Conservation (phyloP, 345 rosid genomes). For the Linum tenue region DNA sequence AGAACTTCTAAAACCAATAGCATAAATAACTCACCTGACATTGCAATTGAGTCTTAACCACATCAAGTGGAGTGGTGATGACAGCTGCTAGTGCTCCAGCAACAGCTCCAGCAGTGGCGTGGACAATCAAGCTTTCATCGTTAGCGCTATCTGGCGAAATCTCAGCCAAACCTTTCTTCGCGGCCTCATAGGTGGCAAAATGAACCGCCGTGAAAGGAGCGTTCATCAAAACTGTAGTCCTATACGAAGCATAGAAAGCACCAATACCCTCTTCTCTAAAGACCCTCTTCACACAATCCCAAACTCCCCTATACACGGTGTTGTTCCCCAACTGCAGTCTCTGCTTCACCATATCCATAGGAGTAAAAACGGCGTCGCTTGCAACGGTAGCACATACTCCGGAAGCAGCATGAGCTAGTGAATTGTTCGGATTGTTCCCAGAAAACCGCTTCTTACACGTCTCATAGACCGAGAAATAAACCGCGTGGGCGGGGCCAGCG, state of each 20-base stretch:
- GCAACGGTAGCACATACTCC: constrained; percentile 88
- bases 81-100: constrained; percentile 91
- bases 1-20: neutral
- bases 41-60: constrained; percentile 94
- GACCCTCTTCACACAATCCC: constrained; percentile 71
- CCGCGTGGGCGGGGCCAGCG: constrained; percentile 99
- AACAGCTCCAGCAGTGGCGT: constrained; percentile 96
- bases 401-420: constrained; percentile 73
- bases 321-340: constrained; percentile 65
- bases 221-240: constrained; percentile 92
- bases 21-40: constrained; percentile 60
- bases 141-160: constrained; percentile 54
- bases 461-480: constrained; percentile 87
- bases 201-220: constrained; percentile 95
- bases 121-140: constrained; percentile 65
- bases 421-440: constrained; percentile 50
- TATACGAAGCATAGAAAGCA: constrained; percentile 87
- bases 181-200: constrained; percentile 86
- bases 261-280: constrained; percentile 69
- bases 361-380: constrained; percentile 90
- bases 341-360: constrained; percentile 99
- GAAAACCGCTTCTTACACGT: constrained; percentile 63
- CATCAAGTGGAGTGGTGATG: constrained; percentile 75
- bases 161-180: constrained; percentile 61
- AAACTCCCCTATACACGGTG: constrained; percentile 57